A percentile compares a stretch with the other conserved stretches of the same genome.
phyloP scores from a whole-genome alignment of 1,284 basidiomycete genomes.

The Schizopora paradoxa region DNA sequence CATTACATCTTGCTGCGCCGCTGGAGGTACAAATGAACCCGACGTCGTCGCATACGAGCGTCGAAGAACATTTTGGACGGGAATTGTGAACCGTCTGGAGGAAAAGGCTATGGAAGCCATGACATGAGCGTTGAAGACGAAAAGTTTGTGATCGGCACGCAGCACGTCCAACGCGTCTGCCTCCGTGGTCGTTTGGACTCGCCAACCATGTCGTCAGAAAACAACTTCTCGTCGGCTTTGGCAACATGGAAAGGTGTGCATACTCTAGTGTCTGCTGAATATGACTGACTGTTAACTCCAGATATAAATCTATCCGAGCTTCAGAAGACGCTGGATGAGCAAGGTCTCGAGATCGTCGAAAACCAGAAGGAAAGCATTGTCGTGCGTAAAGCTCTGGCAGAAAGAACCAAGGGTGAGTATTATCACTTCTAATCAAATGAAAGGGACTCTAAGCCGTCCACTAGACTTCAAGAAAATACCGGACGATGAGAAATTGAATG shows the following conservation, averaged over 20 bases:
- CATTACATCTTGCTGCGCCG: constrained; percentile 27
- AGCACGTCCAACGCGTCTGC: constrained; percentile 6
- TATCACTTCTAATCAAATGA: constrained; percentile 1
- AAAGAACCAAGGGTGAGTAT: constrained; percentile 81
- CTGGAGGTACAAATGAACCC: constrained; percentile 15
- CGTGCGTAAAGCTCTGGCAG: constrained; percentile 88
- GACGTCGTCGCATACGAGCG: constrained; percentile 16
- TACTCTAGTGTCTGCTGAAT: not conserved
- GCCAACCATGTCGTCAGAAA: constrained; percentile 40
- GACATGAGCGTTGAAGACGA: not conserved
- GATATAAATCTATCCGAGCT: constrained; percentile 85
- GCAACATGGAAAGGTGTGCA: constrained; percentile 80
- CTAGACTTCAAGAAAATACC: constrained; percentile 92
- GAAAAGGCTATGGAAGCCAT: constrained; percentile 9
- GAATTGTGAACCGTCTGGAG: constrained; percentile 6
- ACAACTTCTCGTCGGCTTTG: constrained; percentile 82
- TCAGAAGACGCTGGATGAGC: constrained; percentile 87
- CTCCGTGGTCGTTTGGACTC: not conserved
- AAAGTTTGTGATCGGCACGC: constrained; percentile 1
- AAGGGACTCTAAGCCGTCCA: constrained; percentile 4
- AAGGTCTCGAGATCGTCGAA: constrained; percentile 92
- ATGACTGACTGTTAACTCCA: constrained; percentile 29
- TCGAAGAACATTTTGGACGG: not conserved
- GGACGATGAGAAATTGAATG: constrained; percentile 77
- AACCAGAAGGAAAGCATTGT: constrained; percentile 95